Evolutionary conservation across 1,284 basidiomycete genomes (phyloP), one percentile per base, ranked within the genome.

Genomic region (Sparassis latifolia): DNA sequence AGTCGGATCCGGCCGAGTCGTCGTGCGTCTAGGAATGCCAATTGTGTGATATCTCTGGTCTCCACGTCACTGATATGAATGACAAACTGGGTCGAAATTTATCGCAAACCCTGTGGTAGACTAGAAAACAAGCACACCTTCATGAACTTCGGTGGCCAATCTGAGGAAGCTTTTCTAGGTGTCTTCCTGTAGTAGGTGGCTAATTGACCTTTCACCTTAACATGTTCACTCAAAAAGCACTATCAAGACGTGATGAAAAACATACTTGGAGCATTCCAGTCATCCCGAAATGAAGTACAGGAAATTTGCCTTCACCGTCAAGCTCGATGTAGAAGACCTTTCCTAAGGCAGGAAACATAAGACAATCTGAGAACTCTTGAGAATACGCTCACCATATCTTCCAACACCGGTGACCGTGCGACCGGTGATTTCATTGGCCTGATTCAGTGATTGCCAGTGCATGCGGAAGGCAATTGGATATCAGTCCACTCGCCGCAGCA

Each of bases 281-380:
- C 89, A 91, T 91, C 2, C 89, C 89, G 58, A 91, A 88, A 63
- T 91, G 88, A 51, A 90, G 69, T 3, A 90, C 82, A 2, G 87
- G 88, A 56, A 78, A 67, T 60, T 73, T 72, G 0, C 86, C 86
- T 28, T 72, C 57, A 3, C 86, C 86, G 39, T 80, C 77, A 1
- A 91, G 72, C 42, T 75, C 73, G n/a, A 91, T 64, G 62, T 85
- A 92, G 61, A 91, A 88, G 52, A 80, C 79, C 66, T 92, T 93
- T 42, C 89, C 89, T 82, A 46, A 47, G 41, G n/a, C 20, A 20
- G 20, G 20, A 20, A 20, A 20, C 20, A 20, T 20, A 20, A 20
- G 20, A 20, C 20, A 20, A 20, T 20, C 20, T 20, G 20, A 20
- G 20, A 20, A 20, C 20, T 20, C 20, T 38, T 12, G 27, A 33